These are phyloP conservation scores for Diplosphaera chodatii DNA, from an alignment of 139 green algal genomes.

Conservation along the genomic window DNA sequence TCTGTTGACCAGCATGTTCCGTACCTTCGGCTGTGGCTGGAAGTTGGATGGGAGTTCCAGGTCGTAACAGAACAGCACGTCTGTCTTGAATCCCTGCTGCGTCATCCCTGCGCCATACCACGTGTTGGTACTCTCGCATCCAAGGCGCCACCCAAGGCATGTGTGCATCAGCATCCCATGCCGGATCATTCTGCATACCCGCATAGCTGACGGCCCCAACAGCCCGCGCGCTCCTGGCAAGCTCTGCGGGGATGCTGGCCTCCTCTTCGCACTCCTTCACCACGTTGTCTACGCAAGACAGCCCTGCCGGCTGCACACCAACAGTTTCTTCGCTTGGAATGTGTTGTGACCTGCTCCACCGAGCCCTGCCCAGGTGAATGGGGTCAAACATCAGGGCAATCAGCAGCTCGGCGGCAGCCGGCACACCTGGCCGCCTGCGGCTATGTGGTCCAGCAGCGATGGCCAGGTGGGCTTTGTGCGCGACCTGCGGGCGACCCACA, in stretches of 20 bases:
- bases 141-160: too few species aligned
- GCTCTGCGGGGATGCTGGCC: conserved; percentile 66
- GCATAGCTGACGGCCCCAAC: conserved; percentile 50
- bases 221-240: conserved; percentile 46
- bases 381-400: not conserved
- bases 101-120: not conserved
- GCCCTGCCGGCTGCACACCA: not conserved
- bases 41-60: conserved; percentile 85
- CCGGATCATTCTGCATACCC: not conserved
- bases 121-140: too few species aligned
- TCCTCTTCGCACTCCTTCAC: conserved; percentile 95
- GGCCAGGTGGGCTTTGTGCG: conserved; percentile 86
- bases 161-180: too few species aligned
- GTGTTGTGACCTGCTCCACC: too few species aligned
- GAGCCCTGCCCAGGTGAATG: too few species aligned
- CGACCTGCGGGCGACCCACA: conserved; percentile 85
- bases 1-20: not conserved
- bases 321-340: too few species aligned
- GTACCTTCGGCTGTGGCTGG: conserved; percentile 54
- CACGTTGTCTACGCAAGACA: conserved; percentile 64
- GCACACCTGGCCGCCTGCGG: conserved; percentile 76
- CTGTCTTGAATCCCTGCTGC: conserved; percentile 64
- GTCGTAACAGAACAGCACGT: conserved; percentile 91
- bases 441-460: conserved; percentile 90
- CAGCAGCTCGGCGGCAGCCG: not conserved